Conservation (phyloP, 2,329 filamentous ascomycete species). For the Ceratocystis harringtonii region DNA sequence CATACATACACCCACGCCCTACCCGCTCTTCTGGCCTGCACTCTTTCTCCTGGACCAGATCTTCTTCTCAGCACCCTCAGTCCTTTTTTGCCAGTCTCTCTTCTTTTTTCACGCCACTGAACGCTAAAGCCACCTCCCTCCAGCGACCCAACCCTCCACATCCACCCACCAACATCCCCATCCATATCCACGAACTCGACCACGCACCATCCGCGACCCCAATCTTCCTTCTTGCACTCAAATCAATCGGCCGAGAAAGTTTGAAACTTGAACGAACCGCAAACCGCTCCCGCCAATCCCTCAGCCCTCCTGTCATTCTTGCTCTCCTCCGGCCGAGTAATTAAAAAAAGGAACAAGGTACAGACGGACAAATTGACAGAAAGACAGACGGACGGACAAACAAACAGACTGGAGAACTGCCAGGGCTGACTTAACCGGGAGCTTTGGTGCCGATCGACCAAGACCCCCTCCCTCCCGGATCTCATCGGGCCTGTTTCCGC, state of each 20-base stretch:
- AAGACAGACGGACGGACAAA: too few species aligned
- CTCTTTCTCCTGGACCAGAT: not conserved
- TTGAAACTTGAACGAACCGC: not conserved
- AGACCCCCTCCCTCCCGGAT: not conserved
- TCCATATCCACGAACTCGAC: not conserved
- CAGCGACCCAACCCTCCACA: not conserved
- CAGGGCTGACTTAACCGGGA: slow-evolving; percentile 2
- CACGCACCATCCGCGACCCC: not conserved
- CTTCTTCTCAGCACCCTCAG: not conserved
- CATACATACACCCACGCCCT: slow-evolving; percentile 2
- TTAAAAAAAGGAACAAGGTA: not conserved
- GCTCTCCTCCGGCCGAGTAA: not conserved
- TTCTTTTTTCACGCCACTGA: not conserved
- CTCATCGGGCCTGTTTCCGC: not conserved
- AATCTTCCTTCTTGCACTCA: not conserved
- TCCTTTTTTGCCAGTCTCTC: not conserved
- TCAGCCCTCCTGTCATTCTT: not conserved
- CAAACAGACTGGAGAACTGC: not conserved
- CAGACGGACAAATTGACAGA: not conserved
- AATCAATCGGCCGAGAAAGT: slow-evolving; percentile 13
- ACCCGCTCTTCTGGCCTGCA: not conserved
- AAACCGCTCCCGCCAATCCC: not conserved
- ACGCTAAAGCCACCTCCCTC: slow-evolving; percentile 7
- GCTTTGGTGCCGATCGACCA: not conserved
- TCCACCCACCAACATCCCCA: not conserved